Percentiles rank a stretch among this genome's conserved stretches.
Conservation (phyloP, 495 filamentous ascomycete genomes). For the Tuber calosporum region DNA sequence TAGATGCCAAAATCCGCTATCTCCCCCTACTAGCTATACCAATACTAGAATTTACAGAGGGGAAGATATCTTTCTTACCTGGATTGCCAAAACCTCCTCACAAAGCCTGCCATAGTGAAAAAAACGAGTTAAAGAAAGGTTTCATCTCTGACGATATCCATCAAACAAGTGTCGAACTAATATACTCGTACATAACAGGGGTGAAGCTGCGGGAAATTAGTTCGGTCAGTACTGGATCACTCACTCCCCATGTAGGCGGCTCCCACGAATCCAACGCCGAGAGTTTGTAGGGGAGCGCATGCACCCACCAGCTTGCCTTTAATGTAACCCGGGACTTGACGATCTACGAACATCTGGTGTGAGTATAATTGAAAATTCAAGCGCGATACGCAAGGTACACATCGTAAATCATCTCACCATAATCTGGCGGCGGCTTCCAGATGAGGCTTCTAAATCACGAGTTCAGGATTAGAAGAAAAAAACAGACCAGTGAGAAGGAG, state of each 20-base stretch:
- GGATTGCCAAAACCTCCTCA: slow-evolving; percentile 97
- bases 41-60: background rate
- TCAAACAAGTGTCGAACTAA: background rate
- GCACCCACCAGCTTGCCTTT: slow-evolving; percentile 35
- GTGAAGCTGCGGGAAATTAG: background rate
- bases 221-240: background rate
- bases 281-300: background rate
- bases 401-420: slow-evolving; percentile 54
- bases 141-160: background rate
- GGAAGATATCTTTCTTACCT: slow-evolving; percentile 11
- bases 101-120: slow-evolving; percentile 57
- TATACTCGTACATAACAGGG: background rate
- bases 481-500: slow-evolving; percentile 8
- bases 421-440: slow-evolving; percentile 96
- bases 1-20: background rate
- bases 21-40: background rate
- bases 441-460: slow-evolving; percentile 68
- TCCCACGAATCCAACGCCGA: background rate
- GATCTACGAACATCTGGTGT: slow-evolving; percentile 51
- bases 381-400: slow-evolving; percentile 6
- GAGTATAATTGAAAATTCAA: slow-evolving; percentile 15
- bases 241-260: background rate
- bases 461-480: slow-evolving; percentile 28
- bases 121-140: background rate
- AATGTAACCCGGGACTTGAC: slow-evolving; percentile 81